Evolutionary conservation across 305 asterid genomes (phyloP).

Genomic region (Rubia tinctorum): DNA sequence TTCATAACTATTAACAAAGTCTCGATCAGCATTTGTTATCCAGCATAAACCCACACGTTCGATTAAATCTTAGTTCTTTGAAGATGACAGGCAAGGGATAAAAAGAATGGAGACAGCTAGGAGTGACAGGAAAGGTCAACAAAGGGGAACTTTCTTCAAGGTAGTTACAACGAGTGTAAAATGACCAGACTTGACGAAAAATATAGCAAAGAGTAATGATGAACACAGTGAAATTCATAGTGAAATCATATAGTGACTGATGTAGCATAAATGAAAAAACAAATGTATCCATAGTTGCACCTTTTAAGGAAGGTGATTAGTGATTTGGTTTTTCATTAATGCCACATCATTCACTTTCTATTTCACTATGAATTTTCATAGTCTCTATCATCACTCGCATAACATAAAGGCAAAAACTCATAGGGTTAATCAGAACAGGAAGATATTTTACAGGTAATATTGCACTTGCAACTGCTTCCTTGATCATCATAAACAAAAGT

Average conservation of each 20-base stretch:
- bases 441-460: background rate
- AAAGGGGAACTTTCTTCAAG: background rate
- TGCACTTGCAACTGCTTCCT: background rate
- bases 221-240: too few relatives aligned
- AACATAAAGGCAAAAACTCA: too few relatives aligned
- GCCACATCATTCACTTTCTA: too few relatives aligned
- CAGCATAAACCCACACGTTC: background rate
- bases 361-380: too few relatives aligned
- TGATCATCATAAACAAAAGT: background rate
- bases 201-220: constrained; percentile 40
- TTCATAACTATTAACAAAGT: background rate
- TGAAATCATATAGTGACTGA: too few relatives aligned
- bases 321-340: too few relatives aligned
- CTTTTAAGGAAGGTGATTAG: too few relatives aligned
- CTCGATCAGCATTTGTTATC: background rate
- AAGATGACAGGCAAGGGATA: background rate
- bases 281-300: too few relatives aligned
- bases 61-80: background rate
- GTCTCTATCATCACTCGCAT: too few relatives aligned
- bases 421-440: background rate
- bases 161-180: too few relatives aligned
- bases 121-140: background rate
- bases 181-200: background rate
- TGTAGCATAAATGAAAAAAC: too few relatives aligned
- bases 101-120: background rate